phyloP scores from a whole-genome alignment of 768 basidiomycete genomes.

The Leucosporidium scottii region DNA sequence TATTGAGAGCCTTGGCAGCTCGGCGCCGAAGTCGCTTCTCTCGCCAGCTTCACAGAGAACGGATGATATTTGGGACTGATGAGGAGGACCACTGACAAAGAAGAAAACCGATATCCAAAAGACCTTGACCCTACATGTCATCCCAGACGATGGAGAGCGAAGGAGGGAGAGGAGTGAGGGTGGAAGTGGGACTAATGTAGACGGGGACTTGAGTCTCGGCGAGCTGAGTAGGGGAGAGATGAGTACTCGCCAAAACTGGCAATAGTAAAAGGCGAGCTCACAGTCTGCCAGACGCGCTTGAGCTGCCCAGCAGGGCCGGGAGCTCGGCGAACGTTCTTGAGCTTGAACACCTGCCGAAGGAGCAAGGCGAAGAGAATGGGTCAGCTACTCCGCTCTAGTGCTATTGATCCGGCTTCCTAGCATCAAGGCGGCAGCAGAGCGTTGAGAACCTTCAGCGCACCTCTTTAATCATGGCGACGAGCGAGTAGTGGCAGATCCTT shows the following conservation, averaged over 20 bases:
- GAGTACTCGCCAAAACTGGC: too few species aligned
- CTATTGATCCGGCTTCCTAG: too few species aligned
- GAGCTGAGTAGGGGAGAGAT: not conserved
- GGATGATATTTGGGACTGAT: too few species aligned
- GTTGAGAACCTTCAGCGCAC: not conserved
- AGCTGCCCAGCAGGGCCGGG: slow-evolving; percentile 14
- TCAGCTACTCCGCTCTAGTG: too few species aligned
- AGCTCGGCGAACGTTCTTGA: slow-evolving; percentile 22
- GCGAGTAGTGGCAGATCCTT: not conserved
- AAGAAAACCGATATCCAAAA: too few species aligned
- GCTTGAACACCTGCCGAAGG: slow-evolving; percentile 13
- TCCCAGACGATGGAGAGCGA: not conserved
- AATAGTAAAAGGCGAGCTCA: not conserved
- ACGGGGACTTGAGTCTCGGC: not conserved
- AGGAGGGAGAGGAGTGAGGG: not conserved
- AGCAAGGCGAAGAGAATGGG: too few species aligned
- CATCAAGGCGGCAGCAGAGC: too few species aligned
- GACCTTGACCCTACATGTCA: not conserved
- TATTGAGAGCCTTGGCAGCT: too few species aligned
- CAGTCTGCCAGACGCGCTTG: not conserved
- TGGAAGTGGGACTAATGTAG: slow-evolving; percentile 2
- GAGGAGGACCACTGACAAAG: too few species aligned
- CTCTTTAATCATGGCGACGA: slow-evolving; percentile 2
- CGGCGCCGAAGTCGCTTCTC: too few species aligned
- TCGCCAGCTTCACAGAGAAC: too few species aligned